These are phyloP conservation scores for Volutella citrinella DNA, from an alignment of 2,329 filamentous ascomycete species.

Conservation along the genomic window DNA sequence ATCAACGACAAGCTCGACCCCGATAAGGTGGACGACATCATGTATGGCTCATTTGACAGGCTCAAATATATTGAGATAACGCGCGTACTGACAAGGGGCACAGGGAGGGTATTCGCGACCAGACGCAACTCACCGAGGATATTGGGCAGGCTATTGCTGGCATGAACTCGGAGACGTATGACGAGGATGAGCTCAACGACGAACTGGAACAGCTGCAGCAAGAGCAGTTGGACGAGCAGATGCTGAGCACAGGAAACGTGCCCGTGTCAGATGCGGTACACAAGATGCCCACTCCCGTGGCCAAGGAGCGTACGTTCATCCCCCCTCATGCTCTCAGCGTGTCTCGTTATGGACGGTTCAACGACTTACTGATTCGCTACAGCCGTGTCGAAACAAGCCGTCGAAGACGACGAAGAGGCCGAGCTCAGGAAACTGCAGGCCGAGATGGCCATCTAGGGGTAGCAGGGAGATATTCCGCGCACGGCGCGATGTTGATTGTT, in stretches of 20 bases:
- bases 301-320: conserved; percentile 71
- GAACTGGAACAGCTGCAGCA: conserved; percentile 88
- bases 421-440: conserved; percentile 90
- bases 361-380: too few relatives aligned
- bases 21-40: conserved; percentile 91
- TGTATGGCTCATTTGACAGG: conserved; percentile 57
- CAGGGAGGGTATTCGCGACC: conserved; percentile 88
- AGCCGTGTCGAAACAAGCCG: conserved; percentile 38
- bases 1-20: conserved; percentile 90
- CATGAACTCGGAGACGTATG: conserved; percentile 65
- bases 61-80: neutral
- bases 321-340: too few relatives aligned
- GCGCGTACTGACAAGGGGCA: conserved; percentile 28
- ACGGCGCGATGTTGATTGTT: too few relatives aligned
- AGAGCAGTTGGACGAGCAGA: conserved; percentile 87
- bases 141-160: conserved; percentile 82
- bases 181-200: conserved; percentile 82
- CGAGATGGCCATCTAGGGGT: conserved; percentile 89
- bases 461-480: too few relatives aligned
- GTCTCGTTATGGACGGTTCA: too few relatives aligned
- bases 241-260: conserved; percentile 83
- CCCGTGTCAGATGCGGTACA: conserved; percentile 77
- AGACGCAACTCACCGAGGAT: conserved; percentile 90
- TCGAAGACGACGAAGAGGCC: conserved; percentile 94
- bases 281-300: conserved; percentile 71